Conservation (phyloP, 164 flowering plant species). For the Sedum album region DNA sequence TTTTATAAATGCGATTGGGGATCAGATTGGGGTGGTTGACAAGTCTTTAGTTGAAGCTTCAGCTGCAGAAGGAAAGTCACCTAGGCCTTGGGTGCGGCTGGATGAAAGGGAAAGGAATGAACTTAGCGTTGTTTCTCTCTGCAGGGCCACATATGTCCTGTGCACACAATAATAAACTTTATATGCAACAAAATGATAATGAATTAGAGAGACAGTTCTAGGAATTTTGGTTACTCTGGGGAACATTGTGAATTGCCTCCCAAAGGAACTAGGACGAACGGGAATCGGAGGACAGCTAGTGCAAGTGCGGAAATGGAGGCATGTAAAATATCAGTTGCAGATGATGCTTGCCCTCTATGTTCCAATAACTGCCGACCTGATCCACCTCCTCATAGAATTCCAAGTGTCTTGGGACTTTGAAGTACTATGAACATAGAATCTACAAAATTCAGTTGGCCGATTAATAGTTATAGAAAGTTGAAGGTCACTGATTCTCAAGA, state of each 20-base stretch:
- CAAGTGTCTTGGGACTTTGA: slow-evolving; percentile 55
- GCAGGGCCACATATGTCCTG: slow-evolving; percentile 26
- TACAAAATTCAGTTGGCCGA: slow-evolving; percentile 51
- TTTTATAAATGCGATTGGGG: slow-evolving; percentile 56
- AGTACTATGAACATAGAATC: slow-evolving; percentile 49
- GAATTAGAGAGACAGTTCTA: slow-evolving; percentile 9
- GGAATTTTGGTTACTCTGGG: slow-evolving; percentile 12
- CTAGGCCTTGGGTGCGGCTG: slow-evolving; percentile 63
- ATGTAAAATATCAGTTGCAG: slow-evolving; percentile 58
- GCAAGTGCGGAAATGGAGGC: slow-evolving; percentile 64
- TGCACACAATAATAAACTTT: slow-evolving; percentile 6
- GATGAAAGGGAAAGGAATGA: slow-evolving; percentile 87
- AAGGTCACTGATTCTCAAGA: slow-evolving; percentile 40
- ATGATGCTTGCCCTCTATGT: slow-evolving; percentile 18
- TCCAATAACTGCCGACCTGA: slow-evolving; percentile 21
- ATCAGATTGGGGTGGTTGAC: slow-evolving; percentile 43
- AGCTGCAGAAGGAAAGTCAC: slow-evolving; percentile 42
- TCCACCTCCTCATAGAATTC: slow-evolving; percentile 51
- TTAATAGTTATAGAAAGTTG: slow-evolving; percentile 64
- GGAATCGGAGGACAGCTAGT: slow-evolving; percentile 85
- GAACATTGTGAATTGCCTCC: slow-evolving; percentile 11
- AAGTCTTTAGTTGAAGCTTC: slow-evolving; percentile 37
- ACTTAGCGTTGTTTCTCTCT: slow-evolving; percentile 68
- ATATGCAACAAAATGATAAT: slow-evolving; percentile 15
- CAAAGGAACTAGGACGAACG: slow-evolving; percentile 28